A percentile compares a stretch with the other conserved stretches of the same genome.
Evolutionary conservation across 1,284 basidiomycete species (phyloP).

Genomic region (Somion occarium): DNA sequence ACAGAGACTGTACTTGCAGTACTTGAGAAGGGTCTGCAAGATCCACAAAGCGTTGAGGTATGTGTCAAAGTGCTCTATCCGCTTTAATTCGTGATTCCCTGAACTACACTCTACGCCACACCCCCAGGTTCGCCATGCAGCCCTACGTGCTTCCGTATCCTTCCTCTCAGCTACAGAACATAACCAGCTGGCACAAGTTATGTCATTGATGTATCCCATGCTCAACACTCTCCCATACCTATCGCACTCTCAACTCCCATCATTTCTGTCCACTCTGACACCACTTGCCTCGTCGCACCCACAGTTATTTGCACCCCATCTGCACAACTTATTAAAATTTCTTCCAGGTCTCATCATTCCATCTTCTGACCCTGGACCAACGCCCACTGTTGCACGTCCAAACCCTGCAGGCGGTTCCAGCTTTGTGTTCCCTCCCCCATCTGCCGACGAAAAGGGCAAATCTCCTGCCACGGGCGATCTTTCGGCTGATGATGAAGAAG

Average conservation of each 20-base stretch:
- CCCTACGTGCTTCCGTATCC: slow-evolving; percentile 56
- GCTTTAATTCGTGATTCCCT: background rate
- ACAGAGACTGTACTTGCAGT: slow-evolving; percentile 58
- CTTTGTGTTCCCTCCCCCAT: slow-evolving; percentile 53
- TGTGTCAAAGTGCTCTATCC: slow-evolving; percentile 18
- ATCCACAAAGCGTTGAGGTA: slow-evolving; percentile 58
- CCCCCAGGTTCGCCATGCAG: slow-evolving; percentile 51
- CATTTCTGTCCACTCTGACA: slow-evolving; percentile 64
- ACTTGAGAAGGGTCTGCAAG: slow-evolving; percentile 60
- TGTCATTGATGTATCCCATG: slow-evolving; percentile 59
- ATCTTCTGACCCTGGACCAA: slow-evolving; percentile 62
- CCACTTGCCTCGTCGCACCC: slow-evolving; percentile 68
- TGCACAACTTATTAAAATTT: slow-evolving; percentile 58
- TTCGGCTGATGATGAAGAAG: slow-evolving; percentile 42
- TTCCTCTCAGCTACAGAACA: slow-evolving; percentile 56
- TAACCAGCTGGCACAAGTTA: slow-evolving; percentile 50
- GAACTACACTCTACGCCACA: background rate
- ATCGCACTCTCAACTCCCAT: slow-evolving; percentile 50
- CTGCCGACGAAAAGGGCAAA: slow-evolving; percentile 21
- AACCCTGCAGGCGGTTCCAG: slow-evolving; percentile 41
- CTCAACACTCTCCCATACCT: slow-evolving; percentile 59
- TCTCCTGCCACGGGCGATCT: slow-evolving; percentile 18
- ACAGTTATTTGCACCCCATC: slow-evolving; percentile 61
- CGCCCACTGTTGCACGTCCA: slow-evolving; percentile 65
- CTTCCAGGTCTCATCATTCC: slow-evolving; percentile 62